Evolutionary conservation across 768 basidiomycete genomes (phyloP), one percentile per base, ranked within the genome.

Genomic region (Mycena indigotica): DNA sequence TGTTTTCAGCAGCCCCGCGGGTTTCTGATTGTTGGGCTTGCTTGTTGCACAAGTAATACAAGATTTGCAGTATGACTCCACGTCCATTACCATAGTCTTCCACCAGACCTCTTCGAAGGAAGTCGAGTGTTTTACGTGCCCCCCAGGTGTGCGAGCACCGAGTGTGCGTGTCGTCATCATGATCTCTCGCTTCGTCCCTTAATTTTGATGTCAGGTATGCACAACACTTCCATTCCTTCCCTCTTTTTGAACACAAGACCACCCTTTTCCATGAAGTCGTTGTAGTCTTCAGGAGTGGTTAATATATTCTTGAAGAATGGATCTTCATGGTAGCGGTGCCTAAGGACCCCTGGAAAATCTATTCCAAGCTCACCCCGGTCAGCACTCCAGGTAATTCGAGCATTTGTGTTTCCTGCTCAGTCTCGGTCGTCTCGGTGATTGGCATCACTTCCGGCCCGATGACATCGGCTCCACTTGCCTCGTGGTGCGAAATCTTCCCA

Each of bases 31-130:
- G 17, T 61, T 52, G 3, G 65, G 30, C 56, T 81, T 79, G 52
- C 60, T 66, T 3, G 69, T 64, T 21, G 50, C 53, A 60, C 78
- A 80, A 2, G 62, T 52, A 8, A 72, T 67, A 56, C 79, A 81
- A 3, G 74, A 60, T 2, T 60, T 38, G 21, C 78, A 69, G 48
- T 75, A 74, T 21, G 53, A 30, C 4, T 65, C 61, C 13, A 72
- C 44, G 30, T 65, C 64, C 23, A 55, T 59, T 30, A 54, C 48
- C 28, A 74, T 57, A 1, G 62, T 52, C 32, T 67, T 66, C 3
- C 70, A 79, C 79, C 79, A 83, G 2, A 67, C 76, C 61, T 74
- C 82, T 39, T 79, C 71, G 66, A 0, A 38, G 41, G 3, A 82
- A 58, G 2, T 81, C 16, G 65, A 65, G 2, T 17, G 73, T 77